Evolutionary conservation across 306 rosid species (phyloP), one percentile per base, ranked within the genome.

Genomic region (Sophora flavescens): DNA sequence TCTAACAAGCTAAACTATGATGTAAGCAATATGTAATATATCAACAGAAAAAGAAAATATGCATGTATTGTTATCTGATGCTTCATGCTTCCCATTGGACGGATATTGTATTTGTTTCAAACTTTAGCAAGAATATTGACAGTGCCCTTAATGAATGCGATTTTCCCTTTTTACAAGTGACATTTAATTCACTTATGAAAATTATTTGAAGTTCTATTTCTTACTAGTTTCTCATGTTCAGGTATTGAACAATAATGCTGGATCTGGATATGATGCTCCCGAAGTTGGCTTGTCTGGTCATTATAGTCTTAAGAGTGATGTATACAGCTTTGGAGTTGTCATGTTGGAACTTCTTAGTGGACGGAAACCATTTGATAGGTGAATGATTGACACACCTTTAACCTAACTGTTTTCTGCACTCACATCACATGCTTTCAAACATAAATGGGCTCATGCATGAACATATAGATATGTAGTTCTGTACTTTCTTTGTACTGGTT

Each of bases 331-430:
- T 70, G 99, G 99, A 84, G 91, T 92, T 71, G 91, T 96, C 56
- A 96, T 96, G 99, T 76, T 96, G 84, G 99, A 96, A 84, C 99
- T 96, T 82, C 87, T 96, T 45, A 91, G 93, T 12, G 99, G 99
- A 28, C 92, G 98, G 6, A 91, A 89, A 72, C 94, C 99, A 56
- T 96, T 89, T 81, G 99, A 96, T 81, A 92, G 97, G 99, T 92
- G 77, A 81, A 78, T 41, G 18, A 61, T 80, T 56, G 47, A 60
- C 26, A 70, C 50, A 15, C 2, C 45, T 11, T 39, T 80, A n/a
- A 32, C 45, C 15, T 63, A 8, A 38, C 69, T 35, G 17, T 70
- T 28, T 68, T 30, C 35, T 32, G 45, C 60, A 44, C 35, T 10
- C 39, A 3, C 6, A 10, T 10, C 39, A 3, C 6, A 10, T 36